Conservation (phyloP, 805 yeast species). For the Metschnikowia reukaufii region DNA sequence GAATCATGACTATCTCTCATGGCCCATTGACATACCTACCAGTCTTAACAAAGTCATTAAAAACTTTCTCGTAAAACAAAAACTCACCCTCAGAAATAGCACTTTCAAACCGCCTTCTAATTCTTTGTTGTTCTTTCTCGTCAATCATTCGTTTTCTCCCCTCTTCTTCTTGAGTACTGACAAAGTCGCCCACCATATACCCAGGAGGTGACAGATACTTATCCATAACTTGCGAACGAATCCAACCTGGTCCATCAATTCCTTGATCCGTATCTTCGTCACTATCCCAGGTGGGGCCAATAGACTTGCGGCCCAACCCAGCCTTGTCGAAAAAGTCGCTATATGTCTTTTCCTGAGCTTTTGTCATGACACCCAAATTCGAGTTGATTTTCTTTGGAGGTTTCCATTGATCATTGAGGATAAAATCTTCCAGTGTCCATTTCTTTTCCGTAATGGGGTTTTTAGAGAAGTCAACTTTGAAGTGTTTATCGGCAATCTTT, state of each 20-base stretch:
- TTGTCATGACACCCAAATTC: slow-evolving; percentile 23
- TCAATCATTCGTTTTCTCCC: slow-evolving; percentile 22
- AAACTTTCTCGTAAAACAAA: slow-evolving; percentile 30
- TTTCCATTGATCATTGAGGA: slow-evolving; percentile 27
- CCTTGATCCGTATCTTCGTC: slow-evolving; percentile 18
- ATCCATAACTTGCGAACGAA: slow-evolving; percentile 33
- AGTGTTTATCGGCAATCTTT: slow-evolving; percentile 22
- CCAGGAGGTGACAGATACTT: slow-evolving; percentile 42
- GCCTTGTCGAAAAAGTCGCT: slow-evolving; percentile 21
- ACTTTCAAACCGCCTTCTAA: slow-evolving; percentile 29
- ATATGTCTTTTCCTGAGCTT: slow-evolving; percentile 19
- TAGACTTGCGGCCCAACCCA: slow-evolving; percentile 15
- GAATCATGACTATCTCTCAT: not conserved
- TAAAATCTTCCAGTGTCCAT: slow-evolving; percentile 41
- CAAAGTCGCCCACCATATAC: slow-evolving; percentile 40
- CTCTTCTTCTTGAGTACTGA: slow-evolving; percentile 32
- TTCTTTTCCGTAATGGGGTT: slow-evolving; percentile 39
- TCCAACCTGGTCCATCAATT: slow-evolving; percentile 11
- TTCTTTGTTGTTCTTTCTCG: slow-evolving; percentile 27
- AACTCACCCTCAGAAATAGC: slow-evolving; percentile 33
- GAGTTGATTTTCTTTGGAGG: slow-evolving; percentile 17
- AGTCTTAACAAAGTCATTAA: slow-evolving; percentile 29
- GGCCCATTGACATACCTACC: slow-evolving; percentile 11
- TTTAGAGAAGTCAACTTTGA: slow-evolving; percentile 25
- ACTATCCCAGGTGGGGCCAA: slow-evolving; percentile 20